Conservation (phyloP, 208 protist genomes). For the Crithidia sp. region DNA sequence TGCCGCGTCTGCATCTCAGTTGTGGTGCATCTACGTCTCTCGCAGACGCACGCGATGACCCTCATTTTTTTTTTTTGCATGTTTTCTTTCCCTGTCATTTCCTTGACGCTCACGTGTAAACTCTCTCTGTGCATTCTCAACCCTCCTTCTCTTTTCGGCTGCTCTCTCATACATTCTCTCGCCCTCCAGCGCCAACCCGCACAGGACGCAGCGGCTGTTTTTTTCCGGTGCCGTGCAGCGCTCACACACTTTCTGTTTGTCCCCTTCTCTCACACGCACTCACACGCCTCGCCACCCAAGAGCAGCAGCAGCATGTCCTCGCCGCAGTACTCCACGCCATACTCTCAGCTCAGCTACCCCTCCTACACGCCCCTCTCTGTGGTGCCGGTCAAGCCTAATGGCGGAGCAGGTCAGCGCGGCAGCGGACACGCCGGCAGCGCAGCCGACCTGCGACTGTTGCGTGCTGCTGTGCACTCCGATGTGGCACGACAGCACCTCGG, state of each 20-base stretch:
- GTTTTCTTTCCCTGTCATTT: neutral
- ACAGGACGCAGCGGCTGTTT: too few relatives aligned
- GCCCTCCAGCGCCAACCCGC: too few relatives aligned
- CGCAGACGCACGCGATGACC: neutral
- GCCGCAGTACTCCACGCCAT: conserved; percentile 42
- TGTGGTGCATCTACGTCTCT: neutral
- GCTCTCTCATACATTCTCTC: too few relatives aligned
- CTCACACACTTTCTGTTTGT: too few relatives aligned
- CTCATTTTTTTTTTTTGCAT: conserved; percentile 5
- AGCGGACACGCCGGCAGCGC: neutral
- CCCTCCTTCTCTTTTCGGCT: too few relatives aligned
- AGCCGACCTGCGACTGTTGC: conserved; percentile 14
- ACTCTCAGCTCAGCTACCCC: conserved; percentile 41
- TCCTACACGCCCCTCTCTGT: conserved; percentile 43
- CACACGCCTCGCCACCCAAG: too few relatives aligned
- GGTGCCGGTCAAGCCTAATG: conserved; percentile 21
- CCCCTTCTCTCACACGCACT: too few relatives aligned
- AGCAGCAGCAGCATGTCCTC: conserved; percentile 16
- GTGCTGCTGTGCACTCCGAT: conserved; percentile 16
- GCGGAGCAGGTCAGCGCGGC: neutral
- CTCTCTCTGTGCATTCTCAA: too few relatives aligned
- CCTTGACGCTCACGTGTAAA: neutral
- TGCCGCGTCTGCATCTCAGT: too few relatives aligned
- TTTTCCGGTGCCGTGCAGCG: too few relatives aligned
- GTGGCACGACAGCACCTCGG: conserved; percentile 9